Evolutionary conservation across 1,284 basidiomycete species (phyloP).

Genomic region (Cutaneotrichosporon sp.): DNA sequence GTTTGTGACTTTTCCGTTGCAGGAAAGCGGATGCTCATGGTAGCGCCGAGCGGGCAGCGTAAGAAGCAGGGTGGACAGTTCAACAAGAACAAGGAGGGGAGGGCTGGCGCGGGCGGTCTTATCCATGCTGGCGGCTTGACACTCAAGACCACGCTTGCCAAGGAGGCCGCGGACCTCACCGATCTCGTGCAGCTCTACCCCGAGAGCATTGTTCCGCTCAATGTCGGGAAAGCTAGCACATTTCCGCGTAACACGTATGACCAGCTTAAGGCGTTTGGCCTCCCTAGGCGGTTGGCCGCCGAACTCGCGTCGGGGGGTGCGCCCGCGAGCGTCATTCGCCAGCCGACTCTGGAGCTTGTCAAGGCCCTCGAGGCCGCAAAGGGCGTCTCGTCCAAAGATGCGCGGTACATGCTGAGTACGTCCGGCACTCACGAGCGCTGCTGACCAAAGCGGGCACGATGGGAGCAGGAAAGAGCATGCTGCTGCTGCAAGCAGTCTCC

Average conservation of each 20-base stretch:
- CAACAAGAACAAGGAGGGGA: slow-evolving; percentile 5
- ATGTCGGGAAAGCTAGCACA: slow-evolving; percentile 33
- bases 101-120: background rate
- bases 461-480: slow-evolving; percentile 78
- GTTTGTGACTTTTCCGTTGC: background rate
- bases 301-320: slow-evolving; percentile 28
- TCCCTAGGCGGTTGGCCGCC: slow-evolving; percentile 33
- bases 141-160: slow-evolving; percentile 25
- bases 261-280: slow-evolving; percentile 34
- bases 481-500: slow-evolving; percentile 73
- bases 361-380: slow-evolving; percentile 27
- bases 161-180: slow-evolving; percentile 25
- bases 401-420: slow-evolving; percentile 4
- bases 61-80: background rate
- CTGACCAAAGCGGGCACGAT: slow-evolving; percentile 53
- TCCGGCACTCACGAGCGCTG: background rate
- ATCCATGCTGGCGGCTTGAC: slow-evolving; percentile 18
- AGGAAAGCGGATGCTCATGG: background rate
- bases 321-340: slow-evolving; percentile 40
- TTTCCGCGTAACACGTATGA: slow-evolving; percentile 31
- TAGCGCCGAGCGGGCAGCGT: background rate
- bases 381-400: slow-evolving; percentile 9
- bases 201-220: slow-evolving; percentile 19
- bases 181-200: slow-evolving; percentile 31
- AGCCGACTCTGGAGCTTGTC: slow-evolving; percentile 37